Base-by-base conservation (phyloP, 2,329 filamentous ascomycete species). In the Botrytis hyacinthi region DNA sequence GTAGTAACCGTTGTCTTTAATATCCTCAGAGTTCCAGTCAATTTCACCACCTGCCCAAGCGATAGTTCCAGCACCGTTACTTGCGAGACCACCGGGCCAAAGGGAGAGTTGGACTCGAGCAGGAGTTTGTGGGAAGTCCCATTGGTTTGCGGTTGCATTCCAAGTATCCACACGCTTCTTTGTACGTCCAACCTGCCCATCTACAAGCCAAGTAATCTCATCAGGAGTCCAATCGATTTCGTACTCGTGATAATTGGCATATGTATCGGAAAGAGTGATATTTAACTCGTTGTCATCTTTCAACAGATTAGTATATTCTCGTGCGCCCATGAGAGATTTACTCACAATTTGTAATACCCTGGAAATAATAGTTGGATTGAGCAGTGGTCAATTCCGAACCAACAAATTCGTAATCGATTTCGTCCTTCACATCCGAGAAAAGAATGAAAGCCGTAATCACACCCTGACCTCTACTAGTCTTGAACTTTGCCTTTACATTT, bases 361-460 rank as follows among this genome's bases (percentile, higher is more conserved):
- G 95, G 85, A 92, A 98, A 84, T 98, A 99, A 86, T 91, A 99
- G 85, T 99, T 99, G 81, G 94, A 96, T 85, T 99, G 95, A 29
- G 92, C 93, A 76, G 87, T 88, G 65, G 86, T 81, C 75, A 97
- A 86, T 80, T 98, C 93, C 62, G 88, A 88, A 77, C 96, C 96
- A 72, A 99, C 88, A 82, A 92, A 98, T 83, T 99, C 96, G 82
- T 94, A 98, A 84, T 99, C 96, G 80, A 99, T 97, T 84, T 99
- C 96, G 81, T 99, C 96, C 87, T 98, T 97, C 80, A 97, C 92
- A 80, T 98, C 95, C 51, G 93, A 95, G 83, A 98, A 90, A 80
- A 98, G 86, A 82, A 99, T 99, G 82, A 99, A 99, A 44, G 94
- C 95, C 2, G 94, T 97, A n/a, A 99, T 92, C 35, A 99, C 96